Conservation (phyloP, 2,329 filamentous ascomycete species). For the Capronia epimyces region DNA sequence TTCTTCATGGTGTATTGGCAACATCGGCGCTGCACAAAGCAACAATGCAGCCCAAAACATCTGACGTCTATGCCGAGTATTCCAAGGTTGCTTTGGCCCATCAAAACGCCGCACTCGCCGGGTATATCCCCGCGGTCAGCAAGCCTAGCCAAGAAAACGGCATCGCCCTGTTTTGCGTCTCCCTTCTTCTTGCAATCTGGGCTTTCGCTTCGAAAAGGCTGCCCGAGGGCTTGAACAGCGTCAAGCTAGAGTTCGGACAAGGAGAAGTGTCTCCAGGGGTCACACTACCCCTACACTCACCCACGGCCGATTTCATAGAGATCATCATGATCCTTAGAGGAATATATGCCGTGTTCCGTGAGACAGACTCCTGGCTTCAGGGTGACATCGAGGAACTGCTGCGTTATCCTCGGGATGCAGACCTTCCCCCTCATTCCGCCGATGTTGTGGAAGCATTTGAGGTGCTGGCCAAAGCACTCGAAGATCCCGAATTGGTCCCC, state of each 20-base stretch:
- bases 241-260: constrained; percentile 19
- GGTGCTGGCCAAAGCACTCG: constrained; percentile 13
- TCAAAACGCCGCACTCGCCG: constrained; percentile 27
- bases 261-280: constrained; percentile 20
- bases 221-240: constrained; percentile 25
- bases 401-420: constrained; percentile 19
- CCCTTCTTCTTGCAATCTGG: constrained; percentile 27
- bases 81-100: constrained; percentile 27
- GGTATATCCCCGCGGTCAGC: constrained; percentile 26
- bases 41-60: constrained; percentile 26
- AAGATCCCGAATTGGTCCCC: constrained; percentile 13
- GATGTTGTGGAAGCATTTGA: constrained; percentile 24
- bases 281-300: constrained; percentile 17
- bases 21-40: constrained; percentile 40
- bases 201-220: constrained; percentile 27
- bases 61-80: constrained; percentile 27
- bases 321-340: constrained; percentile 27
- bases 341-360: constrained; percentile 26
- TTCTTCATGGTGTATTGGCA: constrained; percentile 40
- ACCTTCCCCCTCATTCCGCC: constrained; percentile 24
- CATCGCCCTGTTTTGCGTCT: constrained; percentile 27
- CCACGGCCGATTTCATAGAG: constrained; percentile 26
- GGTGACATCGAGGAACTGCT: constrained; percentile 27
- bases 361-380: constrained; percentile 27
- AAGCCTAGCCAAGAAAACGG: constrained; percentile 26